phyloP scores from a whole-genome alignment of 768 basidiomycete species.

The Termitomyces sp. region DNA sequence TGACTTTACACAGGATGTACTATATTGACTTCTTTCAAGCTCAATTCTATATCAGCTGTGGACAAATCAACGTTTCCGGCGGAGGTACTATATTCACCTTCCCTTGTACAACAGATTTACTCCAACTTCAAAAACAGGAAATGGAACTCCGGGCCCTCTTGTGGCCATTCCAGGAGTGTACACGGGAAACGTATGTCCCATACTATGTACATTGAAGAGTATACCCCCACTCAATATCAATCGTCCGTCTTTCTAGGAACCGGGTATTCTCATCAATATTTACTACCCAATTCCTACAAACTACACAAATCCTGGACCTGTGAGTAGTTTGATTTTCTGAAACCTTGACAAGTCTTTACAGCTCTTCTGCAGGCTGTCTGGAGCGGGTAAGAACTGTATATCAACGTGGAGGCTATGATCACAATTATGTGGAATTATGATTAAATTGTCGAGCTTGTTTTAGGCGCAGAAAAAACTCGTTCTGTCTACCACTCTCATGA shows the following conservation, averaged over 20 bases:
- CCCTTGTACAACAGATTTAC: not conserved
- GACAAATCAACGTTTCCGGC: constrained; percentile 33
- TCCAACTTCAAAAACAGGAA: constrained; percentile 12
- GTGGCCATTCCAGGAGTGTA: constrained; percentile 25
- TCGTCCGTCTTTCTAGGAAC: constrained; percentile 9
- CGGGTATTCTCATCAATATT: constrained; percentile 20
- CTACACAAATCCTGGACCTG: constrained; percentile 22
- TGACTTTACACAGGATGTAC: constrained; percentile 10
- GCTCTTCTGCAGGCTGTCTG: constrained; percentile 15
- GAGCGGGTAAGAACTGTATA: constrained; percentile 11
- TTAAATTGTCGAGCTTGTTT: not conserved
- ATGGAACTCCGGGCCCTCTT: constrained; percentile 19
- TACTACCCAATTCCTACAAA: constrained; percentile 20
- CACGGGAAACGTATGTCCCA: constrained; percentile 17
- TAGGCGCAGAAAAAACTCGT: not conserved
- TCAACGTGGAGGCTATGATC: not conserved
- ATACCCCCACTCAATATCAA: not conserved
- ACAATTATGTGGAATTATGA: not conserved
- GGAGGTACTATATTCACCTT: constrained; percentile 22
- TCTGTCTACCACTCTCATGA: too few species aligned
- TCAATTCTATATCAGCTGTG: constrained; percentile 31
- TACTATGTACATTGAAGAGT: not conserved
- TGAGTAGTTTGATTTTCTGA: constrained; percentile 8
- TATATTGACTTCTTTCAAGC: constrained; percentile 8
- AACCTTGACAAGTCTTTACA: not conserved